A percentile compares a stretch with the other conserved stretches of the same genome.
Evolutionary conservation across 768 basidiomycete genomes (phyloP).

Genomic region (Pisolithus sp.): DNA sequence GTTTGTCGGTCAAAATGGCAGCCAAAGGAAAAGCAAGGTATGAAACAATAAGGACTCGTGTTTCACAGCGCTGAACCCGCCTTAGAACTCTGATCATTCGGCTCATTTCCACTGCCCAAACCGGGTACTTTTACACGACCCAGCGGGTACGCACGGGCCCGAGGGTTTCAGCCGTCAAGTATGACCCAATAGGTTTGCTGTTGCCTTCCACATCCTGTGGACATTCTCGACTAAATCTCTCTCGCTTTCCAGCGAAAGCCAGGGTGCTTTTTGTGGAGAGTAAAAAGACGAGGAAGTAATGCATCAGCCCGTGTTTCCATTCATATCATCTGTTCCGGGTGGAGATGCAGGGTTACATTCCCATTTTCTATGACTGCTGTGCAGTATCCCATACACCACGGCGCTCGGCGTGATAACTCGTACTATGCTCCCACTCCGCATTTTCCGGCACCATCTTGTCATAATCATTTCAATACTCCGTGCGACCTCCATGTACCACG

Average conservation of each 20-base stretch:
- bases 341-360: too few species aligned
- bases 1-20: slow-evolving; percentile 38
- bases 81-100: slow-evolving; percentile 73
- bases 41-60: neutral
- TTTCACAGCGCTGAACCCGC: neutral
- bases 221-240: neutral
- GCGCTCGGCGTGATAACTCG: too few species aligned
- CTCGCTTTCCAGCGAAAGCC: slow-evolving; percentile 44
- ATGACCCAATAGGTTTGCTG: slow-evolving; percentile 73
- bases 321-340: too few species aligned
- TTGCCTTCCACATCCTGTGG: neutral
- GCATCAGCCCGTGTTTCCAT: neutral
- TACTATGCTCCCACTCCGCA: too few species aligned
- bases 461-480: too few species aligned
- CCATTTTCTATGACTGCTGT: too few species aligned
- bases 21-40: slow-evolving; percentile 58
- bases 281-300: slow-evolving; percentile 62
- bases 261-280: slow-evolving; percentile 77
- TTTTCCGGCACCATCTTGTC: too few species aligned
- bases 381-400: too few species aligned
- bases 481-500: too few species aligned
- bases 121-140: slow-evolving; percentile 88
- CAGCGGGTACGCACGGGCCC: slow-evolving; percentile 67
- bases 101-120: slow-evolving; percentile 86
- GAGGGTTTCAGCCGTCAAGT: slow-evolving; percentile 86